Evolutionary conservation across 2,329 filamentous ascomycete genomes (phyloP), one percentile per base, ranked within the genome.

Genomic region (Polychaeton citri): DNA sequence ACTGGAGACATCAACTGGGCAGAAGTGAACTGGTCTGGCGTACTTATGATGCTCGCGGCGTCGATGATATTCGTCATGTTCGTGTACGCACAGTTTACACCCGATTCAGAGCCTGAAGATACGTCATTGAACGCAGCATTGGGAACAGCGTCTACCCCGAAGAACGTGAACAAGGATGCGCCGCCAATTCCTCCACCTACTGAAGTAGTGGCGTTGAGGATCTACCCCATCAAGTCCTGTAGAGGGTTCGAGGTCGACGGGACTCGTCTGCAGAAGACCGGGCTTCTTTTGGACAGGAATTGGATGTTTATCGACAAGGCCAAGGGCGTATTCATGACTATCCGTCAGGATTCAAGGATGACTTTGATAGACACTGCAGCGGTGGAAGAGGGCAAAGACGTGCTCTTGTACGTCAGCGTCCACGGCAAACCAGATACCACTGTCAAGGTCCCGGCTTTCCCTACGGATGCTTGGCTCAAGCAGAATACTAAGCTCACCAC

Each of bases 211-310:
- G 57, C 57, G 3, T 59, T 79, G 8, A 66, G 66, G 38, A 64
- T 78, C 46, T 78, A 79, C 50, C 75, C 75, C 9, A 72, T 79
- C 48, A 79, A 79, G 50, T 79, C 74, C 41, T 79, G 76, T 46
- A 72, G 76, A 32, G 75, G 75, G 7, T 63, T 79, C 44, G 61
- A 67, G 28, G 59, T 79, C 7, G 52, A 64, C 12, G 64, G 61
- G 2, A 65, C 71, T 2, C 61, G 58, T 4, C 59, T 79, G 1
- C 60, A 68, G 21, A 65, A 63, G 32, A 67, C 71, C 3, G 75
- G 75, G 0, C 62, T 79, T 8, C 71, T 74, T 31, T 60, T 79
- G 9, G 76, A 79, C 50, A 63, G 75, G 5, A 68, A 72, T 43
- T 79, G 75, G 74, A 79, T 79, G 75, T 74, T 79, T 54, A 64